These are phyloP conservation scores for Marasmius fiardii DNA, from an alignment of 1,284 basidiomycete species.

Conservation along the genomic window DNA sequence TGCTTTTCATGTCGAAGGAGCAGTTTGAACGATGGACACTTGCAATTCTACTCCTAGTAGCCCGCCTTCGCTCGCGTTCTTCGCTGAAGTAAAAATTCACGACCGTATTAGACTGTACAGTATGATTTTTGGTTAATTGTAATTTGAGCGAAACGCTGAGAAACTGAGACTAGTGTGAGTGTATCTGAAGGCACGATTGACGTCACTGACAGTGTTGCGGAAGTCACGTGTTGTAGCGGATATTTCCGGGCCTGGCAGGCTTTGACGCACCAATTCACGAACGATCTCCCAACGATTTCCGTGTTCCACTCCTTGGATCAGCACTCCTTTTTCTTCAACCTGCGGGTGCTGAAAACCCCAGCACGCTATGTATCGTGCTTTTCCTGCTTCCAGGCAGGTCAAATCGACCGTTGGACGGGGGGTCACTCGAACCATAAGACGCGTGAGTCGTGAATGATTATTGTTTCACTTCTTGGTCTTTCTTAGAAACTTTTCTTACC, in stretches of 20 bases:
- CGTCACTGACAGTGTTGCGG: no score
- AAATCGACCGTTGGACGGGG: constrained; percentile 43
- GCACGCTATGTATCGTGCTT: constrained; percentile 53
- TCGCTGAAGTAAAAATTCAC: not conserved
- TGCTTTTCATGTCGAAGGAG: constrained; percentile 73
- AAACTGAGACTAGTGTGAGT: no score
- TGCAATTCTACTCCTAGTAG: constrained; percentile 53
- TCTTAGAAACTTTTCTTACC: constrained; percentile 9
- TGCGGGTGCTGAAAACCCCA: constrained; percentile 2
- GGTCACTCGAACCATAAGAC: constrained; percentile 45
- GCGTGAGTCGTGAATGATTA: constrained; percentile 39
- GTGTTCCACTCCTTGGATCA: not conserved
- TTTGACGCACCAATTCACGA: no score
- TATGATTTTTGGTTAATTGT: no score
- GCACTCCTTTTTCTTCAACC: not conserved
- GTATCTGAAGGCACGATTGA: no score
- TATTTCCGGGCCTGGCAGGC: not conserved
- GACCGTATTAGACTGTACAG: not conserved
- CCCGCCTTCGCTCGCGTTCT: constrained; percentile 22
- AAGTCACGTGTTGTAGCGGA: not conserved
- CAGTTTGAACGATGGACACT: constrained; percentile 80
- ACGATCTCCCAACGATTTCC: no score
- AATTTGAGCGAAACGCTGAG: no score
- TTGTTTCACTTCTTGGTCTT: constrained; percentile 1
- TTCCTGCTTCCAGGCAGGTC: constrained; percentile 50